Conservation (phyloP, 768 basidiomycete genomes). For the Lentinula sp. region DNA sequence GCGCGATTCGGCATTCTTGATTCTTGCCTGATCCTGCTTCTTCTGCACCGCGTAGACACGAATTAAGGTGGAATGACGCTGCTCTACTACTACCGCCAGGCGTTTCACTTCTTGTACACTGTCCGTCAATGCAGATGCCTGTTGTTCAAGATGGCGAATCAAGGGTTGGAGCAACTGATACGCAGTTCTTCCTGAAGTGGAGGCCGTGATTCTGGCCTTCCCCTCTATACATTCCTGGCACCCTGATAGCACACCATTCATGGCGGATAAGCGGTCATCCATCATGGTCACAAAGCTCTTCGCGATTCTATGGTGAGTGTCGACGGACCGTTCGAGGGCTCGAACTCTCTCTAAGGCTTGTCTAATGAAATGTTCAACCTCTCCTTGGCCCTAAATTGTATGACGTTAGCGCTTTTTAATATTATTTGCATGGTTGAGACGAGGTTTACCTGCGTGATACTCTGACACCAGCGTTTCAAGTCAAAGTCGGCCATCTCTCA, state of each 20-base stretch:
- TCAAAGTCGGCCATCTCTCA: neutral
- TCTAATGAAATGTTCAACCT: neutral
- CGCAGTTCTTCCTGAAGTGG: neutral
- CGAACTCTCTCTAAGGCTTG: neutral
- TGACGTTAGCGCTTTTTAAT: neutral
- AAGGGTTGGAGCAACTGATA: neutral
- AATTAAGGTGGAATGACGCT: neutral
- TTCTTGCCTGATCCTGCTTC: neutral
- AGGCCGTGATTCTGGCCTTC: neutral
- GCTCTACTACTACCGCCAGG: neutral
- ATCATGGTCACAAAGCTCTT: neutral
- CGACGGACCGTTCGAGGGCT: neutral
- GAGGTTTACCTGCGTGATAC: neutral
- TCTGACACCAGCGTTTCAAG: neutral
- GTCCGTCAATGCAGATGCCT: neutral
- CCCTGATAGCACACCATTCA: neutral
- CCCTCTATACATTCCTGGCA: neutral
- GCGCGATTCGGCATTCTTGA: neutral
- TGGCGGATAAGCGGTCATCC: neutral
- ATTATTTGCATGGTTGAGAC: neutral
- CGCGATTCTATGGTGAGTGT: neutral
- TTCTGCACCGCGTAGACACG: neutral
- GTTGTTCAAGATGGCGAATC: neutral
- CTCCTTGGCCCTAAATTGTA: neutral
- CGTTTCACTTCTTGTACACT: neutral